Base-by-base conservation (phyloP, 2,329 filamentous ascomycete species). In the Phialophora expanda region DNA sequence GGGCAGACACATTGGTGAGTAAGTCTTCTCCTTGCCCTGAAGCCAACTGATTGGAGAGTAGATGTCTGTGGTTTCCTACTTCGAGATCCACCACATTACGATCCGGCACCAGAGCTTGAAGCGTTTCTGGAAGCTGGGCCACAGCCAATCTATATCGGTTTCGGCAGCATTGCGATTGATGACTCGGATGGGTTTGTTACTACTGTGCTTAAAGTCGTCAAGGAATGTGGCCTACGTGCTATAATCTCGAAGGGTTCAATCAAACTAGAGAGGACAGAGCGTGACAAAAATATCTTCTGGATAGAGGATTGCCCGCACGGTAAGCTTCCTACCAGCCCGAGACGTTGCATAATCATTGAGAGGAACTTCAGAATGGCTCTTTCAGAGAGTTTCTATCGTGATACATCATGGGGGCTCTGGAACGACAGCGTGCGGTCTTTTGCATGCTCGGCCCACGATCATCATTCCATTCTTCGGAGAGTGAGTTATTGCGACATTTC, bases 381-480 rank as follows among this genome's bases (percentile, higher is more conserved):
- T 87, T 68, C 79, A 84, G 66, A 78, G 80, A 17, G 84, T 87
- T 1, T 78, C 82, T 0, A 81, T 79, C 14, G 85, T 87, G 0
- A 79, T 87, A 0, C 85, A 88, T 66, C 85, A 88, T 60, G 85
- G 85, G 22, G 86, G 85, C 7, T 85, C 85, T 14, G 85, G 86
- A 22, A 67, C 65, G 7, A 66, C 85, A 2, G 84, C 86, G 1
- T 82, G 80, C 44, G 85, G 85, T 0, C 78, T 87, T 4, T 73
- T 77, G 2, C 78, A 83, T 55, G 85, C 81, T 0, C 75, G 78
- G 20, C 85, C 85, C 0, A 87, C 85, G 0, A 73, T 82, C 0
- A 79, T 87, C 22, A 81, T 87, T 0, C 85, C 85, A 0, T 87
- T 86, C 70, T 86, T 86, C 68, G 84, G 84, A 56, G 84, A 86